phyloP scores from a whole-genome alignment of 2,329 filamentous ascomycete species.

The Claviceps pusilla region DNA sequence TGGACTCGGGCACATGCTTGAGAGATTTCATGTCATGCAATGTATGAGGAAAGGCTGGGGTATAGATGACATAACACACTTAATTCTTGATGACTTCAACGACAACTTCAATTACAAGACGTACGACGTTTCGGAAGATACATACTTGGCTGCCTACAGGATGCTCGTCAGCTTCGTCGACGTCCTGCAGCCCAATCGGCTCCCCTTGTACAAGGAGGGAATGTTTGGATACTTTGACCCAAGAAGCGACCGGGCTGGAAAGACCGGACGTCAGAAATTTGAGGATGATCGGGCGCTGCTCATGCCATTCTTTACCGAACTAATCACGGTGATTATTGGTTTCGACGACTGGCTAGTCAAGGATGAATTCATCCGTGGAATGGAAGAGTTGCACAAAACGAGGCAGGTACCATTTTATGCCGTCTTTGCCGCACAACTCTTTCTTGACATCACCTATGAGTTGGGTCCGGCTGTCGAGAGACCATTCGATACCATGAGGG shows the following conservation, averaged over 20 bases:
- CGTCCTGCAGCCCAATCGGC: conserved; percentile 3
- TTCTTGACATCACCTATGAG: conserved; percentile 25
- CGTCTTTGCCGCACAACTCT: conserved; percentile 25
- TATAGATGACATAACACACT: not conserved
- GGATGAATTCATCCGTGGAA: conserved; percentile 23
- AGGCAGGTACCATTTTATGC: conserved; percentile 19
- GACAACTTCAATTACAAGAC: not conserved
- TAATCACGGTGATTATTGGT: conserved; percentile 10
- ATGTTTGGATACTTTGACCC: conserved; percentile 14
- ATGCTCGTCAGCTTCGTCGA: not conserved
- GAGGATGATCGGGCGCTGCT: conserved; percentile 21
- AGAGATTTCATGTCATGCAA: conserved; percentile 4
- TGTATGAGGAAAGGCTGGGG: not conserved
- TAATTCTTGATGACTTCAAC: not conserved
- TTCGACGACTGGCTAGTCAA: conserved; percentile 11
- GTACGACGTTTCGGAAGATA: not conserved
- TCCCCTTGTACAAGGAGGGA: conserved; percentile 13
- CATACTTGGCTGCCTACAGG: not conserved
- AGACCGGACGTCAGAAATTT: conserved; percentile 17
- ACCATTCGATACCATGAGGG: conserved; percentile 3
- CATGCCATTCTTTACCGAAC: conserved; percentile 19
- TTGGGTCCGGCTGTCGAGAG: conserved; percentile 10
- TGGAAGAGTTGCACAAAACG: conserved; percentile 18
- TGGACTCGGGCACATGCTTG: conserved; percentile 10
- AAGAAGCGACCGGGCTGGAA: conserved; percentile 9